Evolutionary conservation across 345 rosid genomes (phyloP), one percentile per base, ranked within the genome.

Genomic region (Anastatica hierochuntica): DNA sequence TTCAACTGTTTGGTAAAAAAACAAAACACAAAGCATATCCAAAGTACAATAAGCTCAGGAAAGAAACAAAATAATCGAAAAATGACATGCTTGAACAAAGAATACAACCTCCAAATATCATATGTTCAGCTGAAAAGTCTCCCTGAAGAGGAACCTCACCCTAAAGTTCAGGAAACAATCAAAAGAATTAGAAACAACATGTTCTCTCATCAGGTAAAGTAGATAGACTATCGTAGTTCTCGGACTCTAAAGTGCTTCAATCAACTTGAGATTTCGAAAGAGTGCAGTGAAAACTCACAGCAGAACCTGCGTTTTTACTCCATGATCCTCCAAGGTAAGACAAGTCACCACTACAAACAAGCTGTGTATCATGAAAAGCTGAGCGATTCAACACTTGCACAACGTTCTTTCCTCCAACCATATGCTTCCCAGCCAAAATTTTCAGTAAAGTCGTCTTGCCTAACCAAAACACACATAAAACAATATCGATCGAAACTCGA

Each of bases 101-200:
- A 58, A 38, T 14, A 33, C 17, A 40, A 92, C 98, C 96, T 83
- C 98, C 96, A 70, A 83, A 88, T 51, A 92, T 92, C 96, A 92
- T 85, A 75, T 92, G 96, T 35, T 92, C 94, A 0, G 96, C 96
- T 4, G 95, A 92, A 65, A 92, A 92, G 62, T 92, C 98, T 46
- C 98, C 98, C 53, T 92, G 96, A 26, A 92, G 92, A 27, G 98
- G 98, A 72, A 92, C 63, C 53, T 92, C 96, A 29, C 96, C 98
- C 98, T 67, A 37, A 17, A 34, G n/a, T 43, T 14, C 17, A 63
- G 37, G 19, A 10, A 13, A 10, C 16, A 31, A 40, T 24, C 16
- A 30, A 39, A 14, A 37, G 4, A 4, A 12, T 30, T 21, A 46
- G 18, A 33, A 37, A 43, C 21, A 9, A 42, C 13, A 16, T 11